Evolutionary conservation across 768 basidiomycete genomes (phyloP).

Genomic region (Lactarius vividus): DNA sequence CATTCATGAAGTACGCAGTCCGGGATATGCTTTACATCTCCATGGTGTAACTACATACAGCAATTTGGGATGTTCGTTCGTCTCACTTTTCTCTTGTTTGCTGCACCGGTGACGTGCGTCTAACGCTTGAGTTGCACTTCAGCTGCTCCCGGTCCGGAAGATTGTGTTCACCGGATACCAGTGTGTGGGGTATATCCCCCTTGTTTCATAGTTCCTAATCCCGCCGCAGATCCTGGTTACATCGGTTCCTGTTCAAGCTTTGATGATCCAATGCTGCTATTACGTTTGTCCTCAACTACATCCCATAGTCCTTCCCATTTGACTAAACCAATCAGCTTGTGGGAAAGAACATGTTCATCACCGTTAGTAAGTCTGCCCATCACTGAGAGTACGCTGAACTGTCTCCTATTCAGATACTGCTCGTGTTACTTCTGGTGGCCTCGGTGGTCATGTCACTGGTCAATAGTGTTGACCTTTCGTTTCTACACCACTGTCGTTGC

Average conservation of each 20-base stretch:
- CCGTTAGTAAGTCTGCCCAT: background rate
- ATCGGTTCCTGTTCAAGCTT: conserved; percentile 7
- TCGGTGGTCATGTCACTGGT: background rate
- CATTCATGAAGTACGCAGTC: background rate
- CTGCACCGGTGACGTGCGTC: background rate
- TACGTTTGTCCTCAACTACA: conserved; percentile 1
- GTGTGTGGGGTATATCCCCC: background rate
- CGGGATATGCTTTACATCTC: background rate
- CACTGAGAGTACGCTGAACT: background rate
- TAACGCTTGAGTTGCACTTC: background rate
- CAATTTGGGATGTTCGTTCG: background rate
- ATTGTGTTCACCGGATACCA: background rate
- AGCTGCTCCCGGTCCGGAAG: background rate
- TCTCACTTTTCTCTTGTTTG: background rate
- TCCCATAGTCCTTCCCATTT: background rate
- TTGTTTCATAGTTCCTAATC: background rate
- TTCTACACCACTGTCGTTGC: background rate
- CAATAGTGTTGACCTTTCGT: background rate
- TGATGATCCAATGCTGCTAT: conserved; percentile 20
- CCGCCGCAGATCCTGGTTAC: background rate
- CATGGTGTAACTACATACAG: background rate
- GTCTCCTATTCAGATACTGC: background rate
- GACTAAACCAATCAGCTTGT: background rate
- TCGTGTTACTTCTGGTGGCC: conserved; percentile 8
- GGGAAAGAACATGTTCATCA: conserved; percentile 1